These are phyloP conservation scores for Emericellopsis cladophorae DNA, from an alignment of 2,329 filamentous ascomycete genomes.

Conservation along the genomic window DNA sequence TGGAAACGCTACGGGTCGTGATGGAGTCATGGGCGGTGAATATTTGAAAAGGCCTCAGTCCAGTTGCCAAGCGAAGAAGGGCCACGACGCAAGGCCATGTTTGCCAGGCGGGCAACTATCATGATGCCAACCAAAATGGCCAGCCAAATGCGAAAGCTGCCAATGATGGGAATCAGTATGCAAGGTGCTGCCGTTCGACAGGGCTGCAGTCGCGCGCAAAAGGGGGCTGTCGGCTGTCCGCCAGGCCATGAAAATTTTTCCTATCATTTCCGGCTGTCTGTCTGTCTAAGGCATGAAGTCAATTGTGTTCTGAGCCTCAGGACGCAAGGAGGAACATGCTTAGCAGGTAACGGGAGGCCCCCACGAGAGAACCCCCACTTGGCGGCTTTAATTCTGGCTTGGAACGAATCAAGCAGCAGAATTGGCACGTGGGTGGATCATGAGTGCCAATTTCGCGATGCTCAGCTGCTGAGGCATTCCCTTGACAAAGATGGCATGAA, in stretches of 20 bases:
- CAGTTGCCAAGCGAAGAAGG: neutral
- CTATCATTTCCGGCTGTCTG: neutral
- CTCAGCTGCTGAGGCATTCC: neutral
- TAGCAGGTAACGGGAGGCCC: neutral
- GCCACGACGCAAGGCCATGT: neutral
- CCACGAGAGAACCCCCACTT: constrained; percentile 3
- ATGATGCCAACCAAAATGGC: too few relatives aligned
- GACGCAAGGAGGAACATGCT: neutral
- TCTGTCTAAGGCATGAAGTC: constrained; percentile 4
- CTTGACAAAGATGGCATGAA: neutral
- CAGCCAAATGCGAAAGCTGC: too few relatives aligned
- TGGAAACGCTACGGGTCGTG: neutral
- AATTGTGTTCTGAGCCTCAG: constrained; percentile 1
- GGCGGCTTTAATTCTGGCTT: neutral
- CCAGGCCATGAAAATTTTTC: neutral
- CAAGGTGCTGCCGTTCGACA: neutral
- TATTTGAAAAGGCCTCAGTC: too few relatives aligned
- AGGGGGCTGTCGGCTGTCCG: neutral
- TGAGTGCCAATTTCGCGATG: neutral
- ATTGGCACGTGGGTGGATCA: constrained; percentile 5
- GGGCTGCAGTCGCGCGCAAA: neutral
- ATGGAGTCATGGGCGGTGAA: neutral
- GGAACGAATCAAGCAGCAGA: neutral
- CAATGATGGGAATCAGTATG: too few relatives aligned
- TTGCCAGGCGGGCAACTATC: neutral